phyloP scores from a whole-genome alignment of 352 stramenopile genomes.

The Globisporangium radiosum region DNA sequence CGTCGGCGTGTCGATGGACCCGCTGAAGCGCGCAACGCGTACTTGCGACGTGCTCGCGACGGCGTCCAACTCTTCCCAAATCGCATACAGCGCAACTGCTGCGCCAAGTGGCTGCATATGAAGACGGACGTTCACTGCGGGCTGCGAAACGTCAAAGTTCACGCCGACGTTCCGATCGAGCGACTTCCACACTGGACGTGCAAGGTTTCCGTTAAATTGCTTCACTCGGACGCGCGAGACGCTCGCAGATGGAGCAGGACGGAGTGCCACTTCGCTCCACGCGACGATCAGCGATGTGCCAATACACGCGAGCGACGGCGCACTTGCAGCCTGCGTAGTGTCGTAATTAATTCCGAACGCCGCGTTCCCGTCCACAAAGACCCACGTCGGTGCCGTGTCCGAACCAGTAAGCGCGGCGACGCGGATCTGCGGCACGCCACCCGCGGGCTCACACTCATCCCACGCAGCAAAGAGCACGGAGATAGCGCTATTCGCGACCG shows the following conservation, averaged over 20 bases:
- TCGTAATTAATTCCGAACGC: conserved; percentile 38
- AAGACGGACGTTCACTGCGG: conserved; percentile 38
- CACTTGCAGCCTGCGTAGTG: conserved; percentile 15
- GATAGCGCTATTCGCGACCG: conserved; percentile 6
- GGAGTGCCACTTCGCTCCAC: conserved; percentile 35
- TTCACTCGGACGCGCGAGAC: conserved; percentile 23
- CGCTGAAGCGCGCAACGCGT: conserved; percentile 26
- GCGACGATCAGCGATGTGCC: conserved; percentile 30
- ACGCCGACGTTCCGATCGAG: conserved; percentile 28
- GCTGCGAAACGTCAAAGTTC: conserved; percentile 36
- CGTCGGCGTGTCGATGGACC: not conserved
- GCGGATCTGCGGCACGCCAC: conserved; percentile 33
- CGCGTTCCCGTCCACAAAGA: conserved; percentile 44
- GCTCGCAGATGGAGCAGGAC: not conserved
- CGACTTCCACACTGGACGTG: conserved; percentile 25
- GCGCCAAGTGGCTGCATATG: conserved; percentile 9
- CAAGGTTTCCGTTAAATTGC: conserved; percentile 35
- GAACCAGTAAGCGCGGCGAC: conserved; percentile 40
- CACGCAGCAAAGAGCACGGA: conserved; percentile 39
- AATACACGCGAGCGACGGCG: conserved; percentile 37
- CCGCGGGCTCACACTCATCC: conserved; percentile 34
- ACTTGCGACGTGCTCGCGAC: conserved; percentile 26
- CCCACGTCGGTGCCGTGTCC: conserved; percentile 31
- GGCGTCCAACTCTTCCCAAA: conserved; percentile 44
- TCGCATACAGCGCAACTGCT: conserved; percentile 21